phyloP scores from a whole-genome alignment of 768 basidiomycete genomes.

The Psilocybe cubensis region DNA sequence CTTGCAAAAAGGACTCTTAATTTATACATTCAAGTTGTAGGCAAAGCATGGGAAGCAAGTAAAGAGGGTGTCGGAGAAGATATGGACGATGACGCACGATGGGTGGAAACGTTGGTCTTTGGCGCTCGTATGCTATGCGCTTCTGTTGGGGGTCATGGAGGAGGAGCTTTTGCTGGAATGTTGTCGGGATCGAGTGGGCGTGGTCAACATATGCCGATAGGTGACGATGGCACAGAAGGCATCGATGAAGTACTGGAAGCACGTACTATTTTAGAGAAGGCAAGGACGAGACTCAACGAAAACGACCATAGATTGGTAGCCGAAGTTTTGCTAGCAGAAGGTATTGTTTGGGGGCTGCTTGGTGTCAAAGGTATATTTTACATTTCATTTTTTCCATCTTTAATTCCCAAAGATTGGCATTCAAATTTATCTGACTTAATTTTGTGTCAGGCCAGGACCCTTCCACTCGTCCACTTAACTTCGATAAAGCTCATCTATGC shows the following conservation, averaged over 20 bases:
- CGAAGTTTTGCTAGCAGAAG: constrained; percentile 67
- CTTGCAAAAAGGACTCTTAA: constrained; percentile 76
- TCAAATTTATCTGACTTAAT: background rate
- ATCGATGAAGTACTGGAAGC: constrained; percentile 69
- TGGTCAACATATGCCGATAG: background rate
- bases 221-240: constrained; percentile 30
- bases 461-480: constrained; percentile 57
- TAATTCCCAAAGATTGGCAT: background rate
- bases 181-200: background rate
- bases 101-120: constrained; percentile 78
- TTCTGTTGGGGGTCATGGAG: constrained; percentile 31
- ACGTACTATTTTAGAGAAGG: constrained; percentile 59
- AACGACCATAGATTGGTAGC: constrained; percentile 59
- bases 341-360: constrained; percentile 71
- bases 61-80: constrained; percentile 45
- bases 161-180: constrained; percentile 25
- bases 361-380: constrained; percentile 62
- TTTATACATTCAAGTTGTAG: constrained; percentile 83
- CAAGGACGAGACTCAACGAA: constrained; percentile 53
- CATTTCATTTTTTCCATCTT: background rate
- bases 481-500: constrained; percentile 57
- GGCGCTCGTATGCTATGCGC: constrained; percentile 81
- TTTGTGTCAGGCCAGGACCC: constrained; percentile 62
- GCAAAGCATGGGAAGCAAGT: constrained; percentile 76
- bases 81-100: constrained; percentile 67